Evolutionary conservation across 2,329 filamentous ascomycete genomes (phyloP).

Genomic region (Hypoxylon sp.): DNA sequence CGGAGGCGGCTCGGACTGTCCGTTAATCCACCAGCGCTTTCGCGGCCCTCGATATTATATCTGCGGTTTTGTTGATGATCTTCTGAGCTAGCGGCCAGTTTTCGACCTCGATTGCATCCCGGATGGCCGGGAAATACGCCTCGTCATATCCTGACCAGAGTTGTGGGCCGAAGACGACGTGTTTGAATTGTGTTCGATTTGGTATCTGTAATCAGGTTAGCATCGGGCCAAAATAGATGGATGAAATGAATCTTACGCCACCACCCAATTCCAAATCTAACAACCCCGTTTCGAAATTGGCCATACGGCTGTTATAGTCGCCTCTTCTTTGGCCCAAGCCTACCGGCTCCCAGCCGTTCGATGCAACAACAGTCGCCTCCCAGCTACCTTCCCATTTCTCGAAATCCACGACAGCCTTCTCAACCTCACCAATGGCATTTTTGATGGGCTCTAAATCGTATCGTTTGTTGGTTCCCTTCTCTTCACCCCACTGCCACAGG

Average conservation of each 20-base stretch:
- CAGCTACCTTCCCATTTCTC: conserved; percentile 80
- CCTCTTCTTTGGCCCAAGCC: conserved; percentile 72
- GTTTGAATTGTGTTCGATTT: conserved; percentile 91
- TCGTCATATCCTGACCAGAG: conserved; percentile 75
- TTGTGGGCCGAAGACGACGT: conserved; percentile 87
- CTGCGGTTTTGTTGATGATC: conserved; percentile 76
- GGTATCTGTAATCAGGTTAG: conserved; percentile 65
- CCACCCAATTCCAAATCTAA: conserved; percentile 76
- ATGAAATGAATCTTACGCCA: conserved; percentile 68
- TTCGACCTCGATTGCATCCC: conserved; percentile 76
- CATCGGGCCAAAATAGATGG: not conserved
- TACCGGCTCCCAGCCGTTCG: conserved; percentile 79
- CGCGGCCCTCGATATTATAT: conserved; percentile 59
- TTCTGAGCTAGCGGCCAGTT: conserved; percentile 75
- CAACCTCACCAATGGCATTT: conserved; percentile 69
- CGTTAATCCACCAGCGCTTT: conserved; percentile 33
- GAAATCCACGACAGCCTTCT: conserved; percentile 69
- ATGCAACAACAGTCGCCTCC: conserved; percentile 74
- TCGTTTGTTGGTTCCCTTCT: conserved; percentile 55
- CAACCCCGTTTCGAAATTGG: conserved; percentile 81
- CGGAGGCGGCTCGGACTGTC: not conserved
- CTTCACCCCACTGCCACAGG: conserved; percentile 70
- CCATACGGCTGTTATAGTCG: conserved; percentile 81
- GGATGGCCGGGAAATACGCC: conserved; percentile 81
- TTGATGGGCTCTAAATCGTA: conserved; percentile 67